Conservation (phyloP, 148 eudicot genomes). For the Amaranthus palmeri region DNA sequence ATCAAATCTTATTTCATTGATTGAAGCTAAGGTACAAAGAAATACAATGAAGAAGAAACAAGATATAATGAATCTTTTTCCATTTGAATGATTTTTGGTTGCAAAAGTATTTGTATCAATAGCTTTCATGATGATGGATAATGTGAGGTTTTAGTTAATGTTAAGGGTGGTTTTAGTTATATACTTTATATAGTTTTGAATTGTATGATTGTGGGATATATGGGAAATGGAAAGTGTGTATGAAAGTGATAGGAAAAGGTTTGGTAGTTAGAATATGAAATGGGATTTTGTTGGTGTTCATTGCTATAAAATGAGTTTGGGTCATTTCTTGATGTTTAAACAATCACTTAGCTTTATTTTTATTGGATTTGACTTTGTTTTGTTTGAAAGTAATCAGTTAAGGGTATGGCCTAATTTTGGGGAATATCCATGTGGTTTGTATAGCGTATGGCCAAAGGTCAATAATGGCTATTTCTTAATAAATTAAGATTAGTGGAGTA, state of each 20-base stretch:
- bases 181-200: neutral
- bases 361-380: conserved; percentile 12
- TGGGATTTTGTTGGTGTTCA: conserved; percentile 6
- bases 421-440: conserved; percentile 8
- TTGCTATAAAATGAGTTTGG: conserved; percentile 24
- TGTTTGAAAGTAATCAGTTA: neutral
- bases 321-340: conserved; percentile 23
- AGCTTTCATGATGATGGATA: conserved; percentile 36
- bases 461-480: too few relatives aligned
- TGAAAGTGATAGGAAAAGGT: conserved; percentile 10
- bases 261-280: conserved; percentile 18
- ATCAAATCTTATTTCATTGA: conserved; percentile 55
- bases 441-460: neutral
- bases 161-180: conserved; percentile 2
- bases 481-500: too few relatives aligned
- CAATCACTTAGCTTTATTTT: conserved; percentile 15
- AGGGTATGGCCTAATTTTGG: conserved; percentile 12
- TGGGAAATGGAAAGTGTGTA: conserved; percentile 2
- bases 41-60: conserved; percentile 58
- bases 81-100: conserved; percentile 17
- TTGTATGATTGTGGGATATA: neutral
- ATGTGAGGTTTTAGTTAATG: neutral
- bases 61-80: conserved; percentile 52
- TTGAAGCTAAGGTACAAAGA: conserved; percentile 66
- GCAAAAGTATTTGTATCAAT: neutral